Percentiles rank a stretch among this genome's conserved stretches.
Conservation (phyloP, 805 yeast species). For the Lipomyces orientalis region DNA sequence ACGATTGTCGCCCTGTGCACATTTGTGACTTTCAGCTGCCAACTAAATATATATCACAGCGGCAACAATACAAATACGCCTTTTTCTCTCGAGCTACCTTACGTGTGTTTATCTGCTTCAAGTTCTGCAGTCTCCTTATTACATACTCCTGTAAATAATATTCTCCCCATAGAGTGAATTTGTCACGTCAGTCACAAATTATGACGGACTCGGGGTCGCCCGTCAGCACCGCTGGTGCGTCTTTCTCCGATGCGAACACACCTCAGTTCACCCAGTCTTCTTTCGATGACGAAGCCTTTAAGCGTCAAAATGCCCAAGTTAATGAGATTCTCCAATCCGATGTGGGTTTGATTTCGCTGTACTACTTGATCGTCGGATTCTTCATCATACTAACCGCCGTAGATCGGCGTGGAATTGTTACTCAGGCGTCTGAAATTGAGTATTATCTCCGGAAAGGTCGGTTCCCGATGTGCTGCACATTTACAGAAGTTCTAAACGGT, state of each 20-base stretch:
- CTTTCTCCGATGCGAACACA: not conserved
- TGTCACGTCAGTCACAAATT: not conserved
- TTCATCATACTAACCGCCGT: not conserved
- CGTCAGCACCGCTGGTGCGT: slow-evolving; percentile 1
- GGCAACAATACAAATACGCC: not conserved
- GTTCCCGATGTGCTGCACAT: not conserved
- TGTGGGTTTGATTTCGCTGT: slow-evolving; percentile 13
- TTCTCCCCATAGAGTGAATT: not conserved
- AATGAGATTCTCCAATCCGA: slow-evolving; percentile 24
- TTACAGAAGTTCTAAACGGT: not conserved
- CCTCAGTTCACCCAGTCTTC: slow-evolving; percentile 1
- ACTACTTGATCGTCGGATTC: not conserved
- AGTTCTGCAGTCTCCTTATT: not conserved
- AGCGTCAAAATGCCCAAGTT: slow-evolving; percentile 4
- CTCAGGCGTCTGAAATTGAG: slow-evolving; percentile 78
- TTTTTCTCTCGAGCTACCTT: not conserved
- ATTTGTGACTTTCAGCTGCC: not conserved
- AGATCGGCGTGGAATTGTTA: slow-evolving; percentile 75
- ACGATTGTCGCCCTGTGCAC: not conserved
- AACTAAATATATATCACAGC: too few relatives aligned
- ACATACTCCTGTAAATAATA: not conserved
- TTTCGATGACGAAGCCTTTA: slow-evolving; percentile 19
- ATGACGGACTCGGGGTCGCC: slow-evolving; percentile 17
- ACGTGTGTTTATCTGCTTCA: not conserved
- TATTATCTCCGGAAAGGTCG: slow-evolving; percentile 75